Percentiles rank a stretch among this genome's conserved stretches.
phyloP scores from a whole-genome alignment of 139 green algal genomes.

The Coccomyxa sp. region DNA sequence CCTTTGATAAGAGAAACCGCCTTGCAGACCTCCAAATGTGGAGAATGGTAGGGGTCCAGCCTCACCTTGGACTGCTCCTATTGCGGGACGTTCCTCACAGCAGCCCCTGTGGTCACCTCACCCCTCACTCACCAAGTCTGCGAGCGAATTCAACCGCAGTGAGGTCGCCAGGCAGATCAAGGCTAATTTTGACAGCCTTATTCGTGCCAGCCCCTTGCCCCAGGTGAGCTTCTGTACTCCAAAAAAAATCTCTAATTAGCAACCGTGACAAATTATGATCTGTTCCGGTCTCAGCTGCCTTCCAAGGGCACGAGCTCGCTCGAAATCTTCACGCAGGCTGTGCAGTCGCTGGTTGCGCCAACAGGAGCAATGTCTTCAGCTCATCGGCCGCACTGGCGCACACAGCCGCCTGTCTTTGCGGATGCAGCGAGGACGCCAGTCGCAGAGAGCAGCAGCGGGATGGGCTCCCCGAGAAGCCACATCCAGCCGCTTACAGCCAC shows the following conservation, averaged over 20 bases:
- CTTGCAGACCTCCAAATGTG: no score
- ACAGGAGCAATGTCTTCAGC: no score
- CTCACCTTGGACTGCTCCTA: no score
- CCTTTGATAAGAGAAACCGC: no score
- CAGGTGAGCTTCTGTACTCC: conserved; percentile 4
- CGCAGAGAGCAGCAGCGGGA: no score
- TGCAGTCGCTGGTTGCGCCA: neutral
- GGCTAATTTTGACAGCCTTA: conserved; percentile 22
- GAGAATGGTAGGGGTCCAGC: no score
- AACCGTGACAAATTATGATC: neutral
- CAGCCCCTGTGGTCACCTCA: neutral
- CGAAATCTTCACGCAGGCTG: neutral
- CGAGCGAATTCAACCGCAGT: neutral
- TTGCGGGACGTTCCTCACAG: neutral
- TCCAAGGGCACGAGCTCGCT: neutral
- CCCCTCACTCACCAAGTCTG: no score
- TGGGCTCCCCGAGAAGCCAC: no score
- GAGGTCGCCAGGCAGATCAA: conserved; percentile 15
- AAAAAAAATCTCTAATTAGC: neutral
- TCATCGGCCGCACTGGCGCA: no score
- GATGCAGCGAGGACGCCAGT: no score
- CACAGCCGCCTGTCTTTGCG: no score
- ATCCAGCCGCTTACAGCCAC: no score
- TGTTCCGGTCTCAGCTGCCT: neutral
- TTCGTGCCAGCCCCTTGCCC: conserved; percentile 18